These are phyloP conservation scores for Pseudogymnoascus sp. DNA, from an alignment of 2,329 filamentous ascomycete genomes.

Conservation along the genomic window DNA sequence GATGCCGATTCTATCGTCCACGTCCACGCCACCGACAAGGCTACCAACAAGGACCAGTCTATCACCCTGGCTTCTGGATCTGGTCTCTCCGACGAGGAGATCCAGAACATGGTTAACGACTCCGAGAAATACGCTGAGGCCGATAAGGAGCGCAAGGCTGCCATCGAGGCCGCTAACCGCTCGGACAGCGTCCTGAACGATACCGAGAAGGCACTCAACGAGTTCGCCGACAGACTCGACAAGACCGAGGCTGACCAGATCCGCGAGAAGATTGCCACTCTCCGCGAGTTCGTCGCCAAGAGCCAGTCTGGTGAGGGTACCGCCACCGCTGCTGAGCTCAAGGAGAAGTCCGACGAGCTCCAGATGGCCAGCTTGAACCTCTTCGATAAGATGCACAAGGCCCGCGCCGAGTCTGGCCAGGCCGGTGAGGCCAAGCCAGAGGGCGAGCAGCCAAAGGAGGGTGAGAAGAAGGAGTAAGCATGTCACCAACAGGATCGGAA, in stretches of 20 bases:
- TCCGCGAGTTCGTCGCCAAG: slow-evolving; percentile 88
- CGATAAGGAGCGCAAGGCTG: slow-evolving; percentile 93
- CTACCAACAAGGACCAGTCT: slow-evolving; percentile 98
- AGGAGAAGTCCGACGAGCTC: slow-evolving; percentile 97
- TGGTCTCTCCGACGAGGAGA: slow-evolving; percentile 89
- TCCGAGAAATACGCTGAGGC: slow-evolving; percentile 92
- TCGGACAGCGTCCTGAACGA: slow-evolving; percentile 95
- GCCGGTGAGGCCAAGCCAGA: slow-evolving; percentile 39
- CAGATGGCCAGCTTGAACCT: slow-evolving; percentile 92
- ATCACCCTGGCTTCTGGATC: slow-evolving; percentile 98
- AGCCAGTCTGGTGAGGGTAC: slow-evolving; percentile 86
- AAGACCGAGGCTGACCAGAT: slow-evolving; percentile 91
- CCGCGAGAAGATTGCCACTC: slow-evolving; percentile 80
- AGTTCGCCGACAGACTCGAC: slow-evolving; percentile 92
- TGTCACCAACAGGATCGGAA: slow-evolving; percentile 16
- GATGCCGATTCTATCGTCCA: slow-evolving; percentile 97
- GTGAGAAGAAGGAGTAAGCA: slow-evolving; percentile 60
- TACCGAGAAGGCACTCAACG: slow-evolving; percentile 96
- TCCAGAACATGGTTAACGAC: slow-evolving; percentile 94
- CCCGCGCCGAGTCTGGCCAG: slow-evolving; percentile 60
- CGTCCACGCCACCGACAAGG: slow-evolving; percentile 98
- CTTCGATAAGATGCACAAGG: slow-evolving; percentile 99
- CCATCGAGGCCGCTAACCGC: slow-evolving; percentile 95
- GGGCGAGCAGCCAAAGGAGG: slow-evolving; percentile 42
- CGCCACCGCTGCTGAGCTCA: slow-evolving; percentile 84